Evolutionary conservation across 2,329 filamentous ascomycete genomes (phyloP), one percentile per base, ranked within the genome.

Genomic region (Pseudogymnoascus sp.): DNA sequence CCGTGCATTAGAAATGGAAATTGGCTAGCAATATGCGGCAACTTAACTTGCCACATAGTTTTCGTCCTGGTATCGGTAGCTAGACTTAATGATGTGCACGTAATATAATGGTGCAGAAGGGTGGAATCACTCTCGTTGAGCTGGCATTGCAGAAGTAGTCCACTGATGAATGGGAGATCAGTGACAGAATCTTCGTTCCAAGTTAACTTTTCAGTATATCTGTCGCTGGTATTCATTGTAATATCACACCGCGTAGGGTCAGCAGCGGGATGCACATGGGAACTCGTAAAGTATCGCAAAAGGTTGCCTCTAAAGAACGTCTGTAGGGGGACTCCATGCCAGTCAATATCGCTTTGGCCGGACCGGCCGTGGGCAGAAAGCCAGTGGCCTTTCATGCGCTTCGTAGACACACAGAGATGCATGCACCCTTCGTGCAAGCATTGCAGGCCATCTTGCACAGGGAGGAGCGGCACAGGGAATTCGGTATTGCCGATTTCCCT

Each of bases 1-100:
- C 74, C 71, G 60, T 76, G 72, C 63, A 77, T 69, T 0, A 77
- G 64, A 38, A 73, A 76, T 0, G 64, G 63, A 38, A 73, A 67
- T 2, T 62, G 59, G 6, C 70, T 65, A 26, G 73, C 74, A 48
- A 73, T 64, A 41, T 69, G 67, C 1, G 74, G 72, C 13, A 71
- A 67, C 2, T 66, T 63, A 8, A 70, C 60, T 58, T 65, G 67
- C 72, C 72, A 76, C n/a, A 67, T 65, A 21, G 13, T 18, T 12
- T 61, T 59, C 8, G 66, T 63, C 8, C 34, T 38, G 5, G 38
- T 26, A n/a, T 62, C 41, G 15, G 41, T 57, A 12, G 61, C 55
- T 12, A 70, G 60, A n/a, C 59, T 67, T 26, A 60, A 57, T 55
- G 61, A 64, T 9, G 67, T 66, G 6, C 35, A 63, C 8, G 59